Base-by-base conservation (phyloP, 805 yeast species). In the Barnettozyma botsteinii region DNA sequence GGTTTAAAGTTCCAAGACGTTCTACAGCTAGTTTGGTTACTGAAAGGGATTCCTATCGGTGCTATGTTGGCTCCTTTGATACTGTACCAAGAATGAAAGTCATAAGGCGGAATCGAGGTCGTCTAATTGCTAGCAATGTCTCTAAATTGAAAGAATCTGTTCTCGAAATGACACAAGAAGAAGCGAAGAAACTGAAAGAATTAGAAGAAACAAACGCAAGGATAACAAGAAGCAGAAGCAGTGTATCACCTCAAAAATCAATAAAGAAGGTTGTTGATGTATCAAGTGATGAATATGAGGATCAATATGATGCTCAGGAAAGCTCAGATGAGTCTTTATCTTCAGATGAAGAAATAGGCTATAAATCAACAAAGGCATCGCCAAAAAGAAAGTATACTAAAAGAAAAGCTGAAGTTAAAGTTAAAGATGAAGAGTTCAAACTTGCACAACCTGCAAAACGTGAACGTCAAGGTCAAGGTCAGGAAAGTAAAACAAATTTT, bases 401-500 rank as follows among this genome's bases (percentile, higher is more conserved):
- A 20, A 20, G 17, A 9, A 29, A 32, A 4, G 18, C 18, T 24
- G 28, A 33, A 21, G 11, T 7, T 15, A 19, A 31, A n/a, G 42
- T 25, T 22, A 29, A 12, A 6, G 43, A 40, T 27, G 32, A 31
- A 33, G 15, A 35, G 33, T 13, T 18, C 7, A 20, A 3, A 34
- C n/a, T n/a, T n/a, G n/a, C n/a, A n/a, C n/a, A n/a, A n/a, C n/a
- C n/a, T n/a, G n/a, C n/a, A n/a, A n/a, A n/a, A n/a, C n/a, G n/a
- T n/a, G n/a, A n/a, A n/a, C n/a, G n/a, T n/a, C n/a, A n/a, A n/a
- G n/a, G n/a, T n/a, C n/a, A n/a, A n/a, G n/a, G n/a, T n/a, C n/a
- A n/a, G n/a, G n/a, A n/a, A n/a, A n/a, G n/a, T n/a, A n/a, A 21
- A 9, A 43, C 49, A 13, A 43, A 40, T 12, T 46, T 46, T 31